Evolutionary conservation across 306 rosid genomes (phyloP).

Genomic region (Prosopis cineraria): DNA sequence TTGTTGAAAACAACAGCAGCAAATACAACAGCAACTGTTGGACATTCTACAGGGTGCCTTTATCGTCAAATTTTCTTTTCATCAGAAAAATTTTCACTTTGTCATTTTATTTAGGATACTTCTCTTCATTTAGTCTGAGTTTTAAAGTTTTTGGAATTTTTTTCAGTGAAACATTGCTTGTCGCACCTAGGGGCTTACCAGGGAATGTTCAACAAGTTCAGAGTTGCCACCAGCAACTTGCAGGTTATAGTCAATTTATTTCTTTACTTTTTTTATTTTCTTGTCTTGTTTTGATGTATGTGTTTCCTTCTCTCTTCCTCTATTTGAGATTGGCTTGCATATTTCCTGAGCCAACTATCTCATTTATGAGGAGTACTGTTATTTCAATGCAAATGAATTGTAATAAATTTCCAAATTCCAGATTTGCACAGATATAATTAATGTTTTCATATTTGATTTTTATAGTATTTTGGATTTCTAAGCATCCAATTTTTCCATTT

Average conservation of each 20-base stretch:
- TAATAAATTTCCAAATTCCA: neutral
- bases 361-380: neutral
- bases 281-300: neutral
- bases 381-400: neutral
- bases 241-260: constrained; percentile 24
- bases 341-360: neutral
- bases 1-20: constrained; percentile 41
- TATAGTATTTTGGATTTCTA: neutral
- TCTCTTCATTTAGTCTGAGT: neutral
- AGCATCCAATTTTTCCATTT: neutral
- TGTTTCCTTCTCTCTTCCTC: neutral
- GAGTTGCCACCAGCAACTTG: constrained; percentile 56
- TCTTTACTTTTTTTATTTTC: neutral
- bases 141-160: constrained; percentile 32
- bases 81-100: neutral
- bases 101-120: neutral
- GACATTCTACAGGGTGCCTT: constrained; percentile 65
- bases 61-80: neutral
- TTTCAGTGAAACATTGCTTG: constrained; percentile 59
- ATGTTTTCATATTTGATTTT: neutral
- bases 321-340: neutral
- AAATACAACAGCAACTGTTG: constrained; percentile 32
- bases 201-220: constrained; percentile 51
- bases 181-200: constrained; percentile 43
- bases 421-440: neutral